These are phyloP conservation scores for Aspergillus hancockii DNA, from an alignment of 495 filamentous ascomycete species.

Conservation along the genomic window DNA sequence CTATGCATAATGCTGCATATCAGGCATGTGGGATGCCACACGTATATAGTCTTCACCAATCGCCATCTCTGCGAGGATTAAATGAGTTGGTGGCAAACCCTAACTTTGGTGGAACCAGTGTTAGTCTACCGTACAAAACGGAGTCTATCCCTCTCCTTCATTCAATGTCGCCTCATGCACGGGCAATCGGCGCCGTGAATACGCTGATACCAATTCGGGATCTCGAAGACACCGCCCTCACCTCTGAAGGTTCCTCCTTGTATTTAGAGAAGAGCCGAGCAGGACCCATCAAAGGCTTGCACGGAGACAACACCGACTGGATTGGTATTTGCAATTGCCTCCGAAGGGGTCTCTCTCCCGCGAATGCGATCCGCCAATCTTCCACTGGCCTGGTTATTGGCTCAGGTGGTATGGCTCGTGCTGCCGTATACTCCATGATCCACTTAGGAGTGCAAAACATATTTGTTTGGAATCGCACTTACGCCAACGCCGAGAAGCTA, in stretches of 20 bases:
- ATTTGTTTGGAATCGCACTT: conserved; percentile 70
- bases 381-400: conserved; percentile 73
- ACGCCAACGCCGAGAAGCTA: conserved; percentile 59
- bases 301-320: conserved; percentile 85
- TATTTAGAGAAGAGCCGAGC: conserved; percentile 61
- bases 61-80: conserved; percentile 63
- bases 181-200: conserved; percentile 77
- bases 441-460: conserved; percentile 74
- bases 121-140: conserved; percentile 74
- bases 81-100: conserved; percentile 62
- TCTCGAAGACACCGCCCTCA: conserved; percentile 45
- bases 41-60: conserved; percentile 66
- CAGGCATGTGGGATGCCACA: conserved; percentile 71
- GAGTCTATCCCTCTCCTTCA: conserved; percentile 68
- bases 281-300: conserved; percentile 63
- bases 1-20: conserved; percentile 74
- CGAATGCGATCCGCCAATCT: conserved; percentile 69
- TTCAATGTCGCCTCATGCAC: conserved; percentile 71
- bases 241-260: conserved; percentile 38
- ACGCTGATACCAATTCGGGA: conserved; percentile 71
- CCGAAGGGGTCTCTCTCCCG: conserved; percentile 70
- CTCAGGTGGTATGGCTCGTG: conserved; percentile 78
- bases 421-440: conserved; percentile 77
- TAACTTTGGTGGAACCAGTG: conserved; percentile 71
- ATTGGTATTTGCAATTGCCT: conserved; percentile 72